phyloP scores from a whole-genome alignment of 2,329 filamentous ascomycete species.

The Fusarium pseudocircinatum region DNA sequence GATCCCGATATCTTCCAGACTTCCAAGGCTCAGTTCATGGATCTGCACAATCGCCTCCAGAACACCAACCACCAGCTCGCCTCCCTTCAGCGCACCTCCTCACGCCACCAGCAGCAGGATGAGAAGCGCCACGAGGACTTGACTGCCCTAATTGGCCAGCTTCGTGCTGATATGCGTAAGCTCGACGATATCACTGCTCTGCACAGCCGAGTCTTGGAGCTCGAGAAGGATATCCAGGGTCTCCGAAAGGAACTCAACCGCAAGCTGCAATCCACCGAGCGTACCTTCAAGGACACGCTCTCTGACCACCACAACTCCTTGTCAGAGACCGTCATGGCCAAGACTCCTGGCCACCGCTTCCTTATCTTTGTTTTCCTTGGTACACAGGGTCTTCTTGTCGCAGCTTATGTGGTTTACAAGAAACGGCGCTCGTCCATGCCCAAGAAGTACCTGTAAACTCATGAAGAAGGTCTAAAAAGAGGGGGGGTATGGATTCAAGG shows the following conservation, averaged over 20 bases:
- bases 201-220: slow-evolving; percentile 57
- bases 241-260: slow-evolving; percentile 62
- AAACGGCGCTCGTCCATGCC: slow-evolving; percentile 76
- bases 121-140: slow-evolving; percentile 68
- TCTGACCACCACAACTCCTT: slow-evolving; percentile 61
- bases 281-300: slow-evolving; percentile 62
- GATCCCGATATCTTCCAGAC: slow-evolving; percentile 58
- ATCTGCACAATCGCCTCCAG: slow-evolving; percentile 87
- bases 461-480: slow-evolving; percentile 8
- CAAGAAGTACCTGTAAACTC: slow-evolving; percentile 85
- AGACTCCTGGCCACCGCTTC: slow-evolving; percentile 60
- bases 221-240: slow-evolving; percentile 68
- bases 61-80: slow-evolving; percentile 74
- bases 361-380: slow-evolving; percentile 77
- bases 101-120: slow-evolving; percentile 59
- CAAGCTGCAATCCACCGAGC: slow-evolving; percentile 62
- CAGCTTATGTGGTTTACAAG: slow-evolving; percentile 81
- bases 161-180: slow-evolving; percentile 58
- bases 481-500: background rate
- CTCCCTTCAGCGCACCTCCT: slow-evolving; percentile 67
- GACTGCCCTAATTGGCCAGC: slow-evolving; percentile 56
- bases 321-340: slow-evolving; percentile 58
- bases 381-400: slow-evolving; percentile 76
- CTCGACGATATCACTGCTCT: slow-evolving; percentile 58
- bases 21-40: slow-evolving; percentile 75